Evolutionary conservation across 805 yeast genomes (phyloP), one percentile per base, ranked within the genome.

Genomic region (Torulaspora indica): DNA sequence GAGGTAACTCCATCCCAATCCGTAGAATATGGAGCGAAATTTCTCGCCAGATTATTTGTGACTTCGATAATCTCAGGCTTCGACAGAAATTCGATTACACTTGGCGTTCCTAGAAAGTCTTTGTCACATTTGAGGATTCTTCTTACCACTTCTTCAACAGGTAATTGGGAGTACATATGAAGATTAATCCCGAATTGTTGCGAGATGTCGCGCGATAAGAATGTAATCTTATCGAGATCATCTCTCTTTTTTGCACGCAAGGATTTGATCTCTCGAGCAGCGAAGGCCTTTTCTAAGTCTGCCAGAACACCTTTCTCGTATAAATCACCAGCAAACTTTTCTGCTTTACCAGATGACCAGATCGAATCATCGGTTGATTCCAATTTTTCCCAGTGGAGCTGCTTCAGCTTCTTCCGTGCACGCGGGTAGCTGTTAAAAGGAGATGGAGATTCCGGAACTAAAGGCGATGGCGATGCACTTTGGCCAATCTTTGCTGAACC

Each of bases 101-200:
- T 85, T 10, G 75, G 67, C 46, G 81, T 86, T 14, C 75, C 74
- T 43, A 91, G 49, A 7, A 91, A 76, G 8, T 83, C 90, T 17
- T 70, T 70, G 42, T 86, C 85, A 68, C 98, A 93, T 36, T 73
- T 76, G 48, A 93, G 68, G 7, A 93, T 77, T 60, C 82, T 83
- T n/a, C 54, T 42, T 6, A 91, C 82, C 23, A 91, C 72, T 34
- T 78, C 84, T 4, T 75, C 78, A 30, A 82, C 95, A 0, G 81
- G 53, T 17, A 78, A 52, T 33, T 70, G 69, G 4, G 87, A 73
- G 65, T 79, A 87, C 69, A 80, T 74, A 60, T 93, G 98, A 41
- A 93, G 71, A 60, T 91, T 90, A 58, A 93, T 93, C 31, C 95
- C 96, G 69, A 93, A 89, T 56, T 88, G 97, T 60, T 93, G 98